These are phyloP conservation scores for Neofusicoccum umdonicola DNA, from an alignment of 2,329 filamentous ascomycete species.

Conservation along the genomic window DNA sequence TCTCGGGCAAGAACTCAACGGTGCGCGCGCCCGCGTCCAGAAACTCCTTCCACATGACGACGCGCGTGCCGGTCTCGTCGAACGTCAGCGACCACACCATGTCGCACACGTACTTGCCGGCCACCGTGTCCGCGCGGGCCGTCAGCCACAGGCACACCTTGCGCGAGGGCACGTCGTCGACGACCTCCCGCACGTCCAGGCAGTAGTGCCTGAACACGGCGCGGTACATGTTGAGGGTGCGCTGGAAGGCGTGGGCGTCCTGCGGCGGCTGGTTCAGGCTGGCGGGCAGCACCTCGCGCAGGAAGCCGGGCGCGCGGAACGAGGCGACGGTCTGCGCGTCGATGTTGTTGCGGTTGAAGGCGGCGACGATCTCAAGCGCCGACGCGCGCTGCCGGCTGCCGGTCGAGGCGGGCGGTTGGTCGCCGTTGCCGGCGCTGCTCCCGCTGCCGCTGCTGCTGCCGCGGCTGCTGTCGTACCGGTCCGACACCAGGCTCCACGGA, in stretches of 20 bases:
- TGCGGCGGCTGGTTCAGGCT: neutral
- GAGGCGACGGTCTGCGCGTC: slow-evolving; percentile 1
- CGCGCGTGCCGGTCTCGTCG: neutral
- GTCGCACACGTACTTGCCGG: slow-evolving; percentile 1
- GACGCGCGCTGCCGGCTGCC: neutral
- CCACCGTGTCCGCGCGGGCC: neutral
- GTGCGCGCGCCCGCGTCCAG: neutral
- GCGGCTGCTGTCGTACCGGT: neutral
- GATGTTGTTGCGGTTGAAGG: slow-evolving; percentile 16
- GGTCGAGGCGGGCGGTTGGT: neutral
- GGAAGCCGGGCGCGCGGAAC: neutral
- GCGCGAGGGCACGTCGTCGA: neutral
- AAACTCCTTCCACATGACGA: slow-evolving; percentile 8
- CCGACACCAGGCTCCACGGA: neutral
- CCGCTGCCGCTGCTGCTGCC: neutral
- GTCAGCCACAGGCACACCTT: slow-evolving; percentile 12
- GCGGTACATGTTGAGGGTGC: slow-evolving; percentile 5
- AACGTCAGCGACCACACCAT: slow-evolving; percentile 7
- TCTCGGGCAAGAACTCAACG: neutral
- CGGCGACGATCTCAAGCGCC: slow-evolving; percentile 6
- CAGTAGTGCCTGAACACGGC: slow-evolving; percentile 6
- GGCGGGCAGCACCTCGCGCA: slow-evolving; percentile 4
- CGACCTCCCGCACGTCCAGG: neutral
- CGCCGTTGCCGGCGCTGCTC: neutral
- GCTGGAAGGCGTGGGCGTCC: neutral